Evolutionary conservation across 306 rosid species (phyloP), one percentile per base, ranked within the genome.

Genomic region (Gastrolobium villosum): DNA sequence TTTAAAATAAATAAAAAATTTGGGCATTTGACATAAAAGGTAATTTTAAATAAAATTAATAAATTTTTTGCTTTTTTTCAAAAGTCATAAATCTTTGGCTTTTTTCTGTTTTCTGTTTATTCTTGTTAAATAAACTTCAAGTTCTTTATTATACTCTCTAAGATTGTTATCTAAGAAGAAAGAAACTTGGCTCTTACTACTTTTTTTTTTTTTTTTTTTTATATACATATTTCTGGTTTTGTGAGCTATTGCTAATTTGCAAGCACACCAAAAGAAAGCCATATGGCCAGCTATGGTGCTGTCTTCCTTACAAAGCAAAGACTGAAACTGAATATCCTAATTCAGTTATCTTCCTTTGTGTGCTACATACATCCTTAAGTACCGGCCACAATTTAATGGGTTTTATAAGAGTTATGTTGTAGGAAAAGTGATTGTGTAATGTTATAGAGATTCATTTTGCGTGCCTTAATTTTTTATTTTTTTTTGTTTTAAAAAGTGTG

Each of bases 201-300:
- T 65, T 64, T 8, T 43, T 10, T 49, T 66, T 3, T 10, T 14
- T 4, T 10, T 65, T 64, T 3, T 43, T 46, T 49, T 66, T 46
- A 65, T 5, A 34, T 46, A 35, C 4, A 35, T 69, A 14, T 70
- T 71, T 53, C 6, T 10, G 37, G 14, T 37, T 10, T 71, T 55
- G 62, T 28, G 35, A 36, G 13, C 13, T 7, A 36, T 71, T 20
- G n/a, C n/a, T n/a, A n/a, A n/a, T n/a, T n/a, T n/a, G 76, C 6
- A 54, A 1, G 26, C 45, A 41, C 55, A 7, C 55, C 10, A 41
- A 56, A 72, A 72, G 67, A 41, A 40, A 72, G 15, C 30, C 44
- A 56, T 72, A 72, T 72, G 67, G 67, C 55, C 67, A 72, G 63
- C 77, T 40, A 53, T 39, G 66, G 0, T 72, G 61, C 26, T 40